Evolutionary conservation across 495 filamentous ascomycete genomes (phyloP).

Genomic region (Rostrohypoxylon terebratum): DNA sequence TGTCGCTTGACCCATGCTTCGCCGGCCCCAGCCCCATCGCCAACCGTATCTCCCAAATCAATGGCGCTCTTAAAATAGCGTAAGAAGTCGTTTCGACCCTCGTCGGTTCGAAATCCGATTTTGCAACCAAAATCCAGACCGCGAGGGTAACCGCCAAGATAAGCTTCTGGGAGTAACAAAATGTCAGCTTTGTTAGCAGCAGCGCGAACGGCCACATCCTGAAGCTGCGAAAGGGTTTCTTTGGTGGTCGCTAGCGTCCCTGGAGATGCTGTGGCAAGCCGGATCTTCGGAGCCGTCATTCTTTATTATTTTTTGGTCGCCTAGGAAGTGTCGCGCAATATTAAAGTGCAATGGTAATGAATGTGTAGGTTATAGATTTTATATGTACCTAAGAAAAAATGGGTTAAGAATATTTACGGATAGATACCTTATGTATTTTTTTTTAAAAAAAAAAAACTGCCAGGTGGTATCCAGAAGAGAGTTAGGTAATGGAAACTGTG

Average conservation of each 20-base stretch:
- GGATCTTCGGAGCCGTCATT: constrained; percentile 59
- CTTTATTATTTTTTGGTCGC: not conserved
- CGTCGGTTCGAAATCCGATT: constrained; percentile 73
- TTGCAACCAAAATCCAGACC: constrained; percentile 80
- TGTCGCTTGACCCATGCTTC: constrained; percentile 76
- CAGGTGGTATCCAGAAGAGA: not conserved
- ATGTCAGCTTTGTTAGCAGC: constrained; percentile 71
- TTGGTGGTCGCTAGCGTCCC: constrained; percentile 72
- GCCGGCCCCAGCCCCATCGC: constrained; percentile 70
- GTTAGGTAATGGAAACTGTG: constrained; percentile 1
- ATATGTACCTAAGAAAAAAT: not conserved
- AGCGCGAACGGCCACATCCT: constrained; percentile 64
- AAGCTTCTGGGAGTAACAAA: constrained; percentile 92
- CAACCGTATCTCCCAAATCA: constrained; percentile 88
- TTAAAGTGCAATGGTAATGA: not conserved
- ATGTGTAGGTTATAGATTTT: not conserved
- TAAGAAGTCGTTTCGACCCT: constrained; percentile 85
- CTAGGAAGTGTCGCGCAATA: not conserved
- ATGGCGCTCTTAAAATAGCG: constrained; percentile 81
- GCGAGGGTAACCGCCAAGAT: constrained; percentile 91
- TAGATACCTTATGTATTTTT: not conserved
- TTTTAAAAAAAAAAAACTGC: too few species aligned
- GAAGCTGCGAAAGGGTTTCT: constrained; percentile 74
- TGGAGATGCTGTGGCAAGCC: constrained; percentile 82
- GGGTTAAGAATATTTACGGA: not conserved